Evolutionary conservation across 495 filamentous ascomycete species (phyloP), one percentile per base, ranked within the genome.

Genomic region (Neurospora tetrasperma): DNA sequence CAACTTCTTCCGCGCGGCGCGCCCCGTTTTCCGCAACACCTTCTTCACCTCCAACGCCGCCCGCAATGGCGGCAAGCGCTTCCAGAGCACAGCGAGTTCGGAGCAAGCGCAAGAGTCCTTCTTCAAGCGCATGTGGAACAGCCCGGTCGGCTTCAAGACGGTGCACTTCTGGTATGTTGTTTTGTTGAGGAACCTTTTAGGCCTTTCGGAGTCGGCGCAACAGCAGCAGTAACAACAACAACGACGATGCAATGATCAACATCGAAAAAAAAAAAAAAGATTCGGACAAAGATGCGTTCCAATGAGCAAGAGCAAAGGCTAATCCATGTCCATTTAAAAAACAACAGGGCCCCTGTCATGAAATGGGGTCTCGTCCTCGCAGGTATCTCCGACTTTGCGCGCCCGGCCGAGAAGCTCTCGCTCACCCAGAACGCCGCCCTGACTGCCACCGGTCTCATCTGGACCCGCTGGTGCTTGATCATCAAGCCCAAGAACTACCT

Each of bases 391-490:
- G 96, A 99, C 85, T 93, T 99, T 82, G 86, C 89, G 72, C 94
- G 96, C 73, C 96, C 96, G n/a, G 92, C 93, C 66, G 92, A 94
- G 80, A 91, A 90, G 80, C 93, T 99, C 74, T 97, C 94, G 42
- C 85, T 97, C 20, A 93, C 92, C 18, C 94, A 97, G 84, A 99
- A 98, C 84, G 82, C 82, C 66, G 96, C 96, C 38, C 88, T 99
- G 48, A 93, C 89, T 74, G 87, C 88, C 71, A 99, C 96, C n/a
- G 96, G 96, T 71, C 81, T 89, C 54, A 99, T 99, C 86, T 99
- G 96, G 96, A 99, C 96, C 39, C 89, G 96, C 42, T 99, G 96
- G 96, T 99, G 96, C 86, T 86, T 97, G 81, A 91, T 99, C 79
- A 99, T 99, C 84, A 94, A 90, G 81, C 96, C 96, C 73, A 88